Evolutionary conservation across 2,329 filamentous ascomycete genomes (phyloP).

Genomic region (Bisporella sp.): DNA sequence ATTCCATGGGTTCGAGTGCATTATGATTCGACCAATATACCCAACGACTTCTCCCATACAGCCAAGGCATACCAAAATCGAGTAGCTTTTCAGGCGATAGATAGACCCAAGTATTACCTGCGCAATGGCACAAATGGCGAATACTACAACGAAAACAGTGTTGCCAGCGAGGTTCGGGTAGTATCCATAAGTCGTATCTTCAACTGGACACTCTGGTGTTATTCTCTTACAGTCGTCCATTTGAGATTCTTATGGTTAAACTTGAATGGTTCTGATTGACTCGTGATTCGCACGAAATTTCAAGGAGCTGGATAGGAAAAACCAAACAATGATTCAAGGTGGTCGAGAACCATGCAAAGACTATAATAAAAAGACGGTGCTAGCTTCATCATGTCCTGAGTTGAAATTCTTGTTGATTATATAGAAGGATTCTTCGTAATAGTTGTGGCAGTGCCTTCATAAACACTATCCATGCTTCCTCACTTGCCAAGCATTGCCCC

Average conservation of each 20-base stretch:
- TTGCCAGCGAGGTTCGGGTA: constrained; percentile 47
- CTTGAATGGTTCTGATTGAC: too few relatives aligned
- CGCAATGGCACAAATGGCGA: constrained; percentile 36
- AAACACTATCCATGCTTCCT: too few relatives aligned
- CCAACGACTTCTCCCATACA: constrained; percentile 46
- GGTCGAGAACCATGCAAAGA: too few relatives aligned
- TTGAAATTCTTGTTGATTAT: too few relatives aligned
- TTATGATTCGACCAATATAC: constrained; percentile 44
- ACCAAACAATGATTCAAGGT: too few relatives aligned
- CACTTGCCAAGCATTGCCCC: too few relatives aligned
- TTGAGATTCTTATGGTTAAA: not conserved
- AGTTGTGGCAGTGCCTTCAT: too few relatives aligned
- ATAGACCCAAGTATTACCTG: constrained; percentile 36
- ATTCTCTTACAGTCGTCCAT: constrained; percentile 31
- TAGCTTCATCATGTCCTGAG: too few relatives aligned
- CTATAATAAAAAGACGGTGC: too few relatives aligned
- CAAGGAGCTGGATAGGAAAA: too few relatives aligned
- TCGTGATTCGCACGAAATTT: too few relatives aligned
- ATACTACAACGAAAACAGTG: constrained; percentile 44
- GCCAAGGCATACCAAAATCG: constrained; percentile 38
- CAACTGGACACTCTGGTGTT: constrained; percentile 40
- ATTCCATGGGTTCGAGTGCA: constrained; percentile 47
- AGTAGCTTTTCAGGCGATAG: constrained; percentile 48
- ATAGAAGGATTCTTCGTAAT: too few relatives aligned
- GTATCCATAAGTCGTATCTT: constrained; percentile 43